Evolutionary conservation across 768 basidiomycete genomes (phyloP), one percentile per base, ranked within the genome.

Genomic region (Leccinum rimulosum): DNA sequence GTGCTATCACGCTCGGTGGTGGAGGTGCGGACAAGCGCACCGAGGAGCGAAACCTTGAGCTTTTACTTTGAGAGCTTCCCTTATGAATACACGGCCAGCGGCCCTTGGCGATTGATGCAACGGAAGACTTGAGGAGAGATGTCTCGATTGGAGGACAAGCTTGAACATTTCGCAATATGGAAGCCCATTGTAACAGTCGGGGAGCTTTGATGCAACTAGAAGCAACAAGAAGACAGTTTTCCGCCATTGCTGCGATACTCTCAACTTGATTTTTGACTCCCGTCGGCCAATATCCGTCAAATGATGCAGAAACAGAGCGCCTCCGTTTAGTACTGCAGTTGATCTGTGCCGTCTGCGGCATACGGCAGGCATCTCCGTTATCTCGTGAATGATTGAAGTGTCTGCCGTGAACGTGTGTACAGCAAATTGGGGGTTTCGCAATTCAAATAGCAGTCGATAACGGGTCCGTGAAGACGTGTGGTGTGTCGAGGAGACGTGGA

Each of bases 361-460:
- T 92, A 12, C 82, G 90, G 15, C 84, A 87, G 58, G 92, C 92
- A 1, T 85, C 87, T 1, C 80, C 90, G 28, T 61, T 91, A 56
- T 76, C 80, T 28, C 72, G 89, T 89, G 73, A 56, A 82, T 76
- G 11, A 93, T 74, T 1, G 93, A 87, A 0, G 93, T 95, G 88
- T 76, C 35, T 92, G 84, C 9, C 89, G 86, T 31, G 91, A 67
- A 28, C 91, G 79, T 0, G 78, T 84, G 59, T 78, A 79, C 1
- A 84, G 80, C 14, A 68, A 58, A 40, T 77, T 78, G 6, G 79
- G 73, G 35, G 69, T 66, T 48, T 76, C 69, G 64, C 64, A 70
- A 1, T 72, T 66, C n/a, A 90, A 74, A 64, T 91, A 80, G 60
- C 78, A 80, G 11, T 76, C 73, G 17, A 95, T 57, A 3, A 95